These are phyloP conservation scores for Cordyceps militaris DNA, from an alignment of 2,329 filamentous ascomycete species.

Conservation along the genomic window DNA sequence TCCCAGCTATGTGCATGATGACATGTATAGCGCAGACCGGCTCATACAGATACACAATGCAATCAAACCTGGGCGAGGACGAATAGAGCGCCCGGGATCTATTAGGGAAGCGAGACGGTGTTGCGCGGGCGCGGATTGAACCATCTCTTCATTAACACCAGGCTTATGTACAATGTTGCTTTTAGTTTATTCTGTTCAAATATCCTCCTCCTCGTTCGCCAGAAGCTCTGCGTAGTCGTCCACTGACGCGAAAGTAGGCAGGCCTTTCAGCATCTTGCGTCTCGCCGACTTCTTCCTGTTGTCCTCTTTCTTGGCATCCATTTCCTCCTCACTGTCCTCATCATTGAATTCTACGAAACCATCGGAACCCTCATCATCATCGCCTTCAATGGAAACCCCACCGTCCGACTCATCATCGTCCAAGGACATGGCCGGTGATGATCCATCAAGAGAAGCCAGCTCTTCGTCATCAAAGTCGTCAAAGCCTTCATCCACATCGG, in stretches of 20 bases:
- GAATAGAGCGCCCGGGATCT: not conserved
- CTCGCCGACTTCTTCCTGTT: slow-evolving; percentile 42
- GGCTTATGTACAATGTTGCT: slow-evolving; percentile 7
- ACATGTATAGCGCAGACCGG: too few relatives aligned
- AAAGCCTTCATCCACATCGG: slow-evolving; percentile 45
- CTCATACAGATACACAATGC: too few relatives aligned
- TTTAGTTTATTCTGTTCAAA: slow-evolving; percentile 17
- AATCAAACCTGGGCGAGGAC: too few relatives aligned
- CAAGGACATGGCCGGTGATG: slow-evolving; percentile 26
- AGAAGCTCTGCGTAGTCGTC: slow-evolving; percentile 90
- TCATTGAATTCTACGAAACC: slow-evolving; percentile 36
- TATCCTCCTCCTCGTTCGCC: slow-evolving; percentile 58
- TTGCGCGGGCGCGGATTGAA: not conserved
- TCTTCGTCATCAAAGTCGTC: slow-evolving; percentile 43
- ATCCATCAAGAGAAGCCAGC: slow-evolving; percentile 43
- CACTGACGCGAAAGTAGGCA: slow-evolving; percentile 87
- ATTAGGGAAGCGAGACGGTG: not conserved
- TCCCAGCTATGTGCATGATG: too few relatives aligned
- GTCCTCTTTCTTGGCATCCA: slow-evolving; percentile 22
- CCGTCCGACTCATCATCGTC: slow-evolving; percentile 36
- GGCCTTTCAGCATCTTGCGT: slow-evolving; percentile 76
- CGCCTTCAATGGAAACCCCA: slow-evolving; percentile 38
- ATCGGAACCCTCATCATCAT: slow-evolving; percentile 27
- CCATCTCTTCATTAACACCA: not conserved
- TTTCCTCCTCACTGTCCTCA: slow-evolving; percentile 58